phyloP scores from a whole-genome alignment of 1,284 basidiomycete genomes.

The Pterula multifida region DNA sequence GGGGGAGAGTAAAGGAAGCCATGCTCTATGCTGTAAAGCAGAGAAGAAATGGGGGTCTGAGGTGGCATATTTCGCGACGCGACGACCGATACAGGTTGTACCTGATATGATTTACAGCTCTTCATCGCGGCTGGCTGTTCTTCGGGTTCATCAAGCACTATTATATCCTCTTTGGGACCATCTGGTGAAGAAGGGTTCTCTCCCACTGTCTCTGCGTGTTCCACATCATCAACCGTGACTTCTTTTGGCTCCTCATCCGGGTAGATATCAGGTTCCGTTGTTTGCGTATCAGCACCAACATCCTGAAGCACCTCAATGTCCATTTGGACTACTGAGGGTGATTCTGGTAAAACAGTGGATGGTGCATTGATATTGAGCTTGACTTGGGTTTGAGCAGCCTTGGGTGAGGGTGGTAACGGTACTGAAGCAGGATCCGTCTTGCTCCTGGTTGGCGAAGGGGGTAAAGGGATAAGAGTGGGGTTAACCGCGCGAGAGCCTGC shows the following conservation, averaged over 20 bases:
- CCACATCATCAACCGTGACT: background rate
- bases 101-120: slow-evolving; percentile 2
- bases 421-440: slow-evolving; percentile 11
- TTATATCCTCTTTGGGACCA: background rate
- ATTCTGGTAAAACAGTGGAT: too few species aligned
- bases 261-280: too few species aligned
- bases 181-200: background rate
- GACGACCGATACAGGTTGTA: slow-evolving; percentile 3
- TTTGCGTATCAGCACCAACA: too few species aligned
- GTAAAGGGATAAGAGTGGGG: background rate
- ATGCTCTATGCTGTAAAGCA: slow-evolving; percentile 54
- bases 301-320: too few species aligned
- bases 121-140: background rate
- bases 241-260: background rate
- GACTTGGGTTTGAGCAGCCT: too few species aligned
- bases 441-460: slow-evolving; percentile 14
- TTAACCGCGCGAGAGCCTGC: background rate
- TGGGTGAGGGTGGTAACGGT: slow-evolving; percentile 18
- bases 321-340: too few species aligned
- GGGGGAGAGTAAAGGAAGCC: slow-evolving; percentile 56
- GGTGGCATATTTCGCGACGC: slow-evolving; percentile 4
- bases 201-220: background rate
- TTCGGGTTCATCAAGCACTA: too few species aligned
- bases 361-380: too few species aligned
- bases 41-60: slow-evolving; percentile 56